Base-by-base conservation (phyloP, 805 yeast species). In the Grigorovia yakushimaensis region DNA sequence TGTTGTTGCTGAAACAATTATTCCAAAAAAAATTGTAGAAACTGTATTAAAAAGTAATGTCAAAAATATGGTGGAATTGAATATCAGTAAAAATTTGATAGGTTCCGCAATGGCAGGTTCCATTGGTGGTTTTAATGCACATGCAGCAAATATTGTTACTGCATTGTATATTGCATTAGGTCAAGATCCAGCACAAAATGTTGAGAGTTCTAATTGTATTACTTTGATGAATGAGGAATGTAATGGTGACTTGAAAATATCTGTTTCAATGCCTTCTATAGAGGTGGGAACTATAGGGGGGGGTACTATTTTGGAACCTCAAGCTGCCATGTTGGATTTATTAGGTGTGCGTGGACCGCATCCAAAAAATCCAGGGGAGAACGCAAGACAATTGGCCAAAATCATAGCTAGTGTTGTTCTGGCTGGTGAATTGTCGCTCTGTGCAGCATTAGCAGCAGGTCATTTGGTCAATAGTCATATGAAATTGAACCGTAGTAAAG, bases 281-380 rank as follows among this genome's bases (percentile, higher is more conserved):
- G 99, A 93, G 70, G 98, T 93, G 41, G 99, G 99, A 54, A 93
- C 99, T 2, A 88, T 93, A 67, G 98, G 98, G 49, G 99, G 99
- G 54, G 99, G 99, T 63, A 93, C 99, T 3, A 86, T 93, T 53
- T 77, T 93, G 59, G 98, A 86, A 62, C 97, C 99, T 39, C 99
- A 93, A 70, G 85, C 89, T 44, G 87, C 98, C 20, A 88, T 93
- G 95, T 74, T 93, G 50, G 98, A 93, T 59, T 72, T 93, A 55
- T 74, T 93, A 52, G 97, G 98, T 37, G 95, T 93, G 42, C 81
- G 85, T 57, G 99, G 99, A 3, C 97, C 99, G 4, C 95, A 89
- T 65, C 84, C 95, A 37, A 82, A 89, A 4, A 78, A 74, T 46
- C 98, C 99, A 1, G 99, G 99, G 56, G 85, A 81, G 45, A 93